A percentile compares a stretch with the other conserved stretches of the same genome.
These are phyloP conservation scores for Pestalotiopsis sp. DNA, from an alignment of 2,329 filamentous ascomycete species.

Conservation along the genomic window DNA sequence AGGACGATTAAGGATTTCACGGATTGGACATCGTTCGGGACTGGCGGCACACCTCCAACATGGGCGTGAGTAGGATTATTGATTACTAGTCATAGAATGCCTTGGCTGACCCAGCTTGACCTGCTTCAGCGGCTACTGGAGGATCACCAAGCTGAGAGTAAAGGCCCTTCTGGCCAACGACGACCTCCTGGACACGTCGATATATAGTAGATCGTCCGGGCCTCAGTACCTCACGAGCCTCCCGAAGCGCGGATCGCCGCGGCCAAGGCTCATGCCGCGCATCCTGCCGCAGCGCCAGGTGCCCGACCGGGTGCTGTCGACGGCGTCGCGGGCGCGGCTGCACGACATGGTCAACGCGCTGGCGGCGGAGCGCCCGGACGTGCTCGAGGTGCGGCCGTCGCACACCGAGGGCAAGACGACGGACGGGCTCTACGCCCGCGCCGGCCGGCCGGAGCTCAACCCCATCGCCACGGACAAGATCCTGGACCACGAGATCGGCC, in stretches of 20 bases:
- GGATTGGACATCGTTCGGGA: constrained; percentile 7
- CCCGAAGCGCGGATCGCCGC: neutral
- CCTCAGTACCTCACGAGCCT: neutral
- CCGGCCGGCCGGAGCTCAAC: neutral
- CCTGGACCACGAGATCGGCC: constrained; percentile 5
- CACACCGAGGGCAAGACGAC: constrained; percentile 10
- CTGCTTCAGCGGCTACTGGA: constrained; percentile 8
- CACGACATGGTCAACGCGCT: constrained; percentile 3
- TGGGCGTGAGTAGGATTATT: neutral
- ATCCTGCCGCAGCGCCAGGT: constrained; percentile 10
- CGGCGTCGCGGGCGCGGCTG: neutral
- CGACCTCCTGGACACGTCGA: constrained; percentile 1
- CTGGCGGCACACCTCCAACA: constrained; percentile 10
- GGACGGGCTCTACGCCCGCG: neutral
- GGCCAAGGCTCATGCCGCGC: constrained; percentile 7
- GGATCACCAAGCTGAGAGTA: constrained; percentile 5
- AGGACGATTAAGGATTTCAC: constrained; percentile 5
- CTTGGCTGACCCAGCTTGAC: neutral
- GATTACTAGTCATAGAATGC: neutral
- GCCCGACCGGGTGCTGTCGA: neutral
- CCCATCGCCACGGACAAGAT: neutral
- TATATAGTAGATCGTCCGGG: neutral
- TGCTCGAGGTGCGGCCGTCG: neutral
- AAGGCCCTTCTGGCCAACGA: neutral
- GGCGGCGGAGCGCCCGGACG: neutral